Evolutionary conservation across 352 stramenopile genomes (phyloP), one percentile per base, ranked within the genome.

Genomic region (Elongisporangium undulatum): DNA sequence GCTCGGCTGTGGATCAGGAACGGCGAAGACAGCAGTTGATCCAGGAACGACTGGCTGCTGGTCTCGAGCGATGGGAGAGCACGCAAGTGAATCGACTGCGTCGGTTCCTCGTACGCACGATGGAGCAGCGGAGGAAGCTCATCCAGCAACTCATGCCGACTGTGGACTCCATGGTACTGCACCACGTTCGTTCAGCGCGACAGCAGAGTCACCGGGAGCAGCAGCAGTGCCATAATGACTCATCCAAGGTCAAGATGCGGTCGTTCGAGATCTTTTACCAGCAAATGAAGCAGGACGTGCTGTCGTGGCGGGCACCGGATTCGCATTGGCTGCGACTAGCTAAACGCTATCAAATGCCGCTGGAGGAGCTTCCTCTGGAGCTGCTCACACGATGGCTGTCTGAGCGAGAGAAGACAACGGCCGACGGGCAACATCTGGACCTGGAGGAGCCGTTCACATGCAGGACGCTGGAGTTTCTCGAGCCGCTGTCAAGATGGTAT

Each of bases 361-460:
- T 86, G 3, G 74, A 77, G 9, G 12, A 29, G 0, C 29, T 82
- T 22, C 61, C 64, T 7, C 29, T 80, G 0, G 55, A 75, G 8
- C 52, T 68, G 39, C 63, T 84, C n/a, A 70, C 58, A 54, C 13
- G 12, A 7, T 84, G 74, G 74, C 23, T 76, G 8, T 39, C 56
- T 26, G 29, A 56, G 13, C 50, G 61, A 49, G 49, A 53, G 53
- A 56, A 45, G 21, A 20, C 45, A 38, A 26, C 20, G 19, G n/a
- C n/a, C n/a, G 51, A 4, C 62, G 17, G 29, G 4, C 29, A 41
- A 41, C 69, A 66, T 29, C 49, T 85, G 13, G 72, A 87, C 63
- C 50, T 85, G 1, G 59, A 64, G 5, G 17, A 38, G 2, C 77
- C 70, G 19, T 68, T 74, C 16, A 68, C 68, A 8, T 64, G 61